Evolutionary conservation across 176 grass and related monocot genomes (phyloP).

Genomic region (Neostapfia colusana): DNA sequence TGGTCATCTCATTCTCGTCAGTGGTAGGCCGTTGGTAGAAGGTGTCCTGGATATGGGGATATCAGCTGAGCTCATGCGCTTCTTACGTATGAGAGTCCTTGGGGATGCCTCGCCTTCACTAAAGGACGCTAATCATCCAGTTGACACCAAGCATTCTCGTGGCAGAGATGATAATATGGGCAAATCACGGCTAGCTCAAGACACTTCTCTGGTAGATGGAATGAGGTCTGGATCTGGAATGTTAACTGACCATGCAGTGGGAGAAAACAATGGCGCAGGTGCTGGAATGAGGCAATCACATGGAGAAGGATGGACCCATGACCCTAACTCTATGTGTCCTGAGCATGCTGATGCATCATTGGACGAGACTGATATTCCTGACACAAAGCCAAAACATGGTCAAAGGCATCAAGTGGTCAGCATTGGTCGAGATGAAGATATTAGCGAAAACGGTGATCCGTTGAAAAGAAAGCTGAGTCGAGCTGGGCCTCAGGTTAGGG

Average conservation of each 20-base stretch:
- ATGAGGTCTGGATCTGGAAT: slow-evolving; percentile 41
- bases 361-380: slow-evolving; percentile 46
- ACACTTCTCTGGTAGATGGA: slow-evolving; percentile 43
- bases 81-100: slow-evolving; percentile 70
- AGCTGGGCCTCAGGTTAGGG: slow-evolving; percentile 50
- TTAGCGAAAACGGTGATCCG: slow-evolving; percentile 48
- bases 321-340: slow-evolving; percentile 28
- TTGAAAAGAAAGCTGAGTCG: slow-evolving; percentile 49
- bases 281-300: slow-evolving; percentile 43
- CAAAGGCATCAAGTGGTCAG: slow-evolving; percentile 33
- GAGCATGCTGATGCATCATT: slow-evolving; percentile 49
- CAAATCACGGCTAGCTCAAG: slow-evolving; percentile 58
- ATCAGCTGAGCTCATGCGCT: slow-evolving; percentile 88
- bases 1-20: slow-evolving; percentile 44
- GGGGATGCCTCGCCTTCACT: slow-evolving; percentile 58
- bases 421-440: slow-evolving; percentile 41
- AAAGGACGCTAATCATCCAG: slow-evolving; percentile 61
- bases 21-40: slow-evolving; percentile 69
- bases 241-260: slow-evolving; percentile 31
- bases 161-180: slow-evolving; percentile 66
- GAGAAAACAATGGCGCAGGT: slow-evolving; percentile 36
- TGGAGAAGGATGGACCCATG: slow-evolving; percentile 50
- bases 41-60: slow-evolving; percentile 72
- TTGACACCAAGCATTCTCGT: slow-evolving; percentile 54
- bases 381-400: slow-evolving; percentile 41